These are phyloP conservation scores for Aspergillus felis DNA, from an alignment of 2,329 filamentous ascomycete species.

Conservation along the genomic window DNA sequence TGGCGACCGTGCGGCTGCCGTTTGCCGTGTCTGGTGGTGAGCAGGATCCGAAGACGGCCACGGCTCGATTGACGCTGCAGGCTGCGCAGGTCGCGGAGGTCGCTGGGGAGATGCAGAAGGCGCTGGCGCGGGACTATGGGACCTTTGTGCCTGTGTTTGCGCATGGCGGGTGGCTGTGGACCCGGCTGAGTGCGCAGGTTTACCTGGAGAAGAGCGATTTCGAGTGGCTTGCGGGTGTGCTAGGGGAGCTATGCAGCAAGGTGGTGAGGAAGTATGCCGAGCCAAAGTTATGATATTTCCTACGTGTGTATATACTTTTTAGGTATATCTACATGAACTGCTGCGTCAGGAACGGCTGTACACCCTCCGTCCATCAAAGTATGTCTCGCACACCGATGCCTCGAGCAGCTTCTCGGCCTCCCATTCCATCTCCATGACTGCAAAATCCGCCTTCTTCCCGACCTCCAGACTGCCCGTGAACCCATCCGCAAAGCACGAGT, in stretches of 20 bases:
- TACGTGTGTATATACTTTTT: background rate
- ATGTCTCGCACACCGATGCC: constrained; percentile 40
- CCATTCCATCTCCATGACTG: constrained; percentile 42
- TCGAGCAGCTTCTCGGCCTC: constrained; percentile 35
- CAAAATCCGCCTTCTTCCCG: constrained; percentile 44
- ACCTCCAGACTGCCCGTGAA: constrained; percentile 35
- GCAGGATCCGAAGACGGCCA: background rate
- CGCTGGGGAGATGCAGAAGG: constrained; percentile 56
- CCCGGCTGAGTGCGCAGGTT: constrained; percentile 72
- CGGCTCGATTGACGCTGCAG: constrained; percentile 25
- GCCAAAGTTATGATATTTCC: background rate
- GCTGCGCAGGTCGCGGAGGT: constrained; percentile 41
- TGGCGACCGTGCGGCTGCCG: constrained; percentile 73
- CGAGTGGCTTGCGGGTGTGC: constrained; percentile 58
- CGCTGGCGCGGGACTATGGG: constrained; percentile 56
- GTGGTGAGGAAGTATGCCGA: constrained; percentile 41
- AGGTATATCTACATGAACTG: background rate
- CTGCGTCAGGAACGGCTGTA: constrained; percentile 11
- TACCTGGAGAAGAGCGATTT: constrained; percentile 82
- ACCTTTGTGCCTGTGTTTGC: constrained; percentile 67
- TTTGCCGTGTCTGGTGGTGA: constrained; percentile 39
- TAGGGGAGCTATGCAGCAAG: constrained; percentile 56
- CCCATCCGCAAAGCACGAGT: constrained; percentile 42
- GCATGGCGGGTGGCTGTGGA: constrained; percentile 63
- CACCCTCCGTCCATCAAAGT: constrained; percentile 37